Base-by-base conservation (phyloP, 164 flowering plant genomes). In the Sextonia rubra region DNA sequence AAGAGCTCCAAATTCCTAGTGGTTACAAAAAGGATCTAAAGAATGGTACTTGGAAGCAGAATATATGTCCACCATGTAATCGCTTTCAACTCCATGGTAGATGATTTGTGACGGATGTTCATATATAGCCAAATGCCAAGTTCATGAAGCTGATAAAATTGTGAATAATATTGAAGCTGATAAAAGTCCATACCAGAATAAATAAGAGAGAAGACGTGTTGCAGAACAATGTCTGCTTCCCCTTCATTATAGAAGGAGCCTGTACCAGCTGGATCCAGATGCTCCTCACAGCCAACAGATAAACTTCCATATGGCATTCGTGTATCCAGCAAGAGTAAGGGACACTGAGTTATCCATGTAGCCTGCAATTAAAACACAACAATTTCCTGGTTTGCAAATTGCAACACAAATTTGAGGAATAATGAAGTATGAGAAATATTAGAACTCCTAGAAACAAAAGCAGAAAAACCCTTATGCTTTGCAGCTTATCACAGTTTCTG, bases 161-260 rank as follows among this genome's bases (percentile, higher is more conserved):
- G 44, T 37, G 44, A 2, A 37, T 7, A 9, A 7, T 37, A 37
- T 37, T 37, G 44, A 37, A 52, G 58, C 58, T 52, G 14, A 52
- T 52, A 52, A 74, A 48, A 56, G 25, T 17, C 69, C 20, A 29
- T 84, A 91, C 98, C 98, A 60, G 93, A 78, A 85, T 82, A 88
- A 71, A 94, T 81, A 81, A 94, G 83, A 63, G 91, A 86, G 67
- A 80, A 80, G 71, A 91, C 93, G 76, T 94, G 97, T 67, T 92
- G 88, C 61, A 94, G 83, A 68, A 90, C 96, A 64, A 94, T 88
- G 70, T 94, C 92, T 25, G 97, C 94, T 77, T 94, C 98, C 68
- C 98, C 98, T 86, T 90, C 93, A 79, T 94, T 94, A 82, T 88
- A 94, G 75, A 91, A 90, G 72, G 98, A 91, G 62, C 98, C 98